These are phyloP conservation scores for Pythium folliculosum DNA, from an alignment of 352 stramenopile genomes.

Conservation along the genomic window DNA sequence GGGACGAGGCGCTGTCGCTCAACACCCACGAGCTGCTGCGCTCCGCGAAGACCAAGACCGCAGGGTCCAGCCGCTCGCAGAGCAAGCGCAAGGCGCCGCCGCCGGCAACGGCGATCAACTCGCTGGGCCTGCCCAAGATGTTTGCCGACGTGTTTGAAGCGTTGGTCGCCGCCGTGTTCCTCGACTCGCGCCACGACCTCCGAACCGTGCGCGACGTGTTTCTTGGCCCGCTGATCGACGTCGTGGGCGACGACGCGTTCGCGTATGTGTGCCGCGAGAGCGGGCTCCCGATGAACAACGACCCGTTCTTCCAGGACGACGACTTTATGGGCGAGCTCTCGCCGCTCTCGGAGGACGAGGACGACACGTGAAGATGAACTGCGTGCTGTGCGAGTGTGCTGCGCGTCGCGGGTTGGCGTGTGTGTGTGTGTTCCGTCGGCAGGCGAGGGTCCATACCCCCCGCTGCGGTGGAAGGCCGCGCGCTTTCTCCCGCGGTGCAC, in stretches of 20 bases:
- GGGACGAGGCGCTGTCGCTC: conserved; percentile 6
- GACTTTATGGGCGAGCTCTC: conserved; percentile 22
- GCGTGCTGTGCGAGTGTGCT: too few species aligned
- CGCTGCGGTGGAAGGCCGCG: too few species aligned
- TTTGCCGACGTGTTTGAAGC: conserved; percentile 89
- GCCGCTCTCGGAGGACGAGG: conserved; percentile 16
- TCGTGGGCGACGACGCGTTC: conserved; percentile 69
- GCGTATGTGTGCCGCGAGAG: conserved; percentile 78
- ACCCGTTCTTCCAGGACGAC: conserved; percentile 9
- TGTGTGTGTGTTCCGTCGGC: too few species aligned
- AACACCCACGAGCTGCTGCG: conserved; percentile 3
- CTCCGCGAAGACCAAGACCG: too few species aligned
- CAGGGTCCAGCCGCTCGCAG: background rate
- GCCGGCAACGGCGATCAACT: conserved; percentile 30
- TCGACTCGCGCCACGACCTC: conserved; percentile 76
- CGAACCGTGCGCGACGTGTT: conserved; percentile 81
- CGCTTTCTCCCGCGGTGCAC: too few species aligned
- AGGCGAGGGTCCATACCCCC: too few species aligned
- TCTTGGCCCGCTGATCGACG: conserved; percentile 71
- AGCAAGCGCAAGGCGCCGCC: conserved; percentile 1
- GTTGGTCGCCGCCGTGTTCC: conserved; percentile 83
- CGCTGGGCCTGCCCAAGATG: conserved; percentile 74
- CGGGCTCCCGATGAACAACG: conserved; percentile 44
- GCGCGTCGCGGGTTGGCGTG: too few species aligned
- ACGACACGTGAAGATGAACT: conserved; percentile 18